Percentiles rank a stretch among this genome's conserved stretches.
Conservation (phyloP, 345 rosid genomes). For the Raphanus raphanistrum region DNA sequence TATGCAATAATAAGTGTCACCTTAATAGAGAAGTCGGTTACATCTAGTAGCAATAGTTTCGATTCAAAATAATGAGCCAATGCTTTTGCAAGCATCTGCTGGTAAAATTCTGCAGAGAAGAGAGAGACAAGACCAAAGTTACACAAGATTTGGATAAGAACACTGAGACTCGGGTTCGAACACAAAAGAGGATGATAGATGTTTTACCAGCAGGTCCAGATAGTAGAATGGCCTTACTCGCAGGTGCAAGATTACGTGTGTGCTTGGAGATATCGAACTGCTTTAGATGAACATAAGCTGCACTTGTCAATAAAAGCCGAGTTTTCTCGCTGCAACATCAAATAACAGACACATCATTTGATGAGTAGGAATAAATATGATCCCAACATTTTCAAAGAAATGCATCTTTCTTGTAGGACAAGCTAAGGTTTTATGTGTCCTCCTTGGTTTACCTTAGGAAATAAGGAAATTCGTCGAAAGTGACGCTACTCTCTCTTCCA, state of each 20-base stretch:
- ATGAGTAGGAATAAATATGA: not conserved
- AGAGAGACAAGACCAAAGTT: not conserved
- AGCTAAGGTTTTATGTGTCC: not conserved
- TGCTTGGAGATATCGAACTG: slow-evolving; percentile 82
- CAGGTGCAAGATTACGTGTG: slow-evolving; percentile 92
- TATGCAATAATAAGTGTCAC: slow-evolving; percentile 34
- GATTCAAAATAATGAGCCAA: slow-evolving; percentile 79
- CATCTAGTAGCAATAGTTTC: slow-evolving; percentile 76
- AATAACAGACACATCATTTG: not conserved
- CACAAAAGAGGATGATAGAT: slow-evolving; percentile 4
- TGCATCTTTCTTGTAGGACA: not conserved
- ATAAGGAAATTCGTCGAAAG: slow-evolving; percentile 89
- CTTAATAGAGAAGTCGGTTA: slow-evolving; percentile 79
- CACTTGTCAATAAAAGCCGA: slow-evolving; percentile 69
- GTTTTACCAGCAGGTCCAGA: slow-evolving; percentile 88
- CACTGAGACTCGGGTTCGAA: not conserved
- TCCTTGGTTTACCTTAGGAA: slow-evolving; percentile 57
- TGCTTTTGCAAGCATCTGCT: slow-evolving; percentile 95
- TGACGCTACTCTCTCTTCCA: slow-evolving; percentile 64
- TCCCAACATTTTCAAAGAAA: not conserved
- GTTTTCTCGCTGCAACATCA: slow-evolving; percentile 67
- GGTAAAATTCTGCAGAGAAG: slow-evolving; percentile 70
- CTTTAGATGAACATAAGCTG: slow-evolving; percentile 85
- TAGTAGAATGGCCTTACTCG: slow-evolving; percentile 80
- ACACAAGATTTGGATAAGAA: not conserved